A percentile compares a stretch with the other conserved stretches of the same genome.
Evolutionary conservation across 2,329 filamentous ascomycete genomes (phyloP).

Genomic region (Talaromyces sp.): DNA sequence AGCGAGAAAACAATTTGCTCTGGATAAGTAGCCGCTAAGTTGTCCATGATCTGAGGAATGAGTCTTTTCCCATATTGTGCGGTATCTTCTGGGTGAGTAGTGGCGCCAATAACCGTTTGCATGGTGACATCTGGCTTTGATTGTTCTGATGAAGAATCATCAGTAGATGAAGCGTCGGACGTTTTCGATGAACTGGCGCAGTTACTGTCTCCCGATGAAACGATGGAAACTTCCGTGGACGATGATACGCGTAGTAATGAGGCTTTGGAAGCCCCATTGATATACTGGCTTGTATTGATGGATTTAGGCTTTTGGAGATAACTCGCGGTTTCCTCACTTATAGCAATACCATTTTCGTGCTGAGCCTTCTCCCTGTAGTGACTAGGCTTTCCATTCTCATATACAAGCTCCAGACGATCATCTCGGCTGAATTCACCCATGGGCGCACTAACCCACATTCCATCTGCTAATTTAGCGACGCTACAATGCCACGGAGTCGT

Average conservation of each 20-base stretch:
- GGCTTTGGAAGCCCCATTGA: neutral
- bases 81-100: neutral
- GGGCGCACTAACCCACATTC: neutral
- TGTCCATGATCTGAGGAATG: constrained; percentile 10
- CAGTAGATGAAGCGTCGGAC: neutral
- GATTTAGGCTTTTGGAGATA: neutral
- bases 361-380: constrained; percentile 6
- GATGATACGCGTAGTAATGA: neutral
- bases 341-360: neutral
- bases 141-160: neutral
- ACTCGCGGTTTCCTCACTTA: neutral
- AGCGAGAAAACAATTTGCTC: constrained; percentile 1
- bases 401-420: constrained; percentile 3
- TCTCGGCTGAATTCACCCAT: constrained; percentile 7
- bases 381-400: constrained; percentile 2
- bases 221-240: neutral
- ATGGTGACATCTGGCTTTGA: neutral
- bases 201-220: neutral
- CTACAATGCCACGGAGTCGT: constrained; percentile 54
- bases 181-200: neutral
- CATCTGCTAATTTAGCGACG: constrained; percentile 8
- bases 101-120: too few species aligned
- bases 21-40: neutral
- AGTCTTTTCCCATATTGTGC: constrained; percentile 1
- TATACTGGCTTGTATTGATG: neutral